phyloP scores from a whole-genome alignment of 2,329 filamentous ascomycete species.

The Ceratocystis cubensis region DNA sequence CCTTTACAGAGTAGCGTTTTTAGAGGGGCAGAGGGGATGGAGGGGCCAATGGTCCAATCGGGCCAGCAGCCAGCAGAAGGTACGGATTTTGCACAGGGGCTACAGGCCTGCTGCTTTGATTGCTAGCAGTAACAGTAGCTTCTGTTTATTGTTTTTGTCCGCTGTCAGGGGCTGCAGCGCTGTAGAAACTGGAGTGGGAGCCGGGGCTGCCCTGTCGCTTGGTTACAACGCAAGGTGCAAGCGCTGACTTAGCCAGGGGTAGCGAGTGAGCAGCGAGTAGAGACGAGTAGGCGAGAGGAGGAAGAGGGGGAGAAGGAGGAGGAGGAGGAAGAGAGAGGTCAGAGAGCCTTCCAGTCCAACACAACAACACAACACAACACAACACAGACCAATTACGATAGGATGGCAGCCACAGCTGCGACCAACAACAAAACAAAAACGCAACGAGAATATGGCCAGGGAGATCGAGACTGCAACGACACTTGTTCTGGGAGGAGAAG shows the following conservation, averaged over 20 bases:
- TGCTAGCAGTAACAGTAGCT: neutral
- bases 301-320: neutral
- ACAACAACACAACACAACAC: neutral
- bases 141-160: neutral
- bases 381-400: neutral
- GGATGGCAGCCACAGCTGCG: neutral
- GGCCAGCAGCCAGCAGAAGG: neutral
- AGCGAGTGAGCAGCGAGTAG: neutral
- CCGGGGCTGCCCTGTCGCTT: neutral
- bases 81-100: neutral
- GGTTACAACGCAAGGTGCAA: slow-evolving; percentile 1
- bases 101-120: too few relatives aligned
- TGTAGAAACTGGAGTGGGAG: neutral
- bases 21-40: neutral
- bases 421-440: neutral
- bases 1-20: neutral
- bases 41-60: too few relatives aligned
- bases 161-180: neutral
- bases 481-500: neutral
- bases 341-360: neutral
- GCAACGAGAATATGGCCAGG: too few relatives aligned
- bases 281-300: slow-evolving; percentile 2
- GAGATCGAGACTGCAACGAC: too few relatives aligned
- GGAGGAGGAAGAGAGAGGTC: neutral
- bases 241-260: neutral